Evolutionary conservation across 371 early-diverging fungal genomes (phyloP), one percentile per base, ranked within the genome.

Genomic region (Dentiscutata heterogama): DNA sequence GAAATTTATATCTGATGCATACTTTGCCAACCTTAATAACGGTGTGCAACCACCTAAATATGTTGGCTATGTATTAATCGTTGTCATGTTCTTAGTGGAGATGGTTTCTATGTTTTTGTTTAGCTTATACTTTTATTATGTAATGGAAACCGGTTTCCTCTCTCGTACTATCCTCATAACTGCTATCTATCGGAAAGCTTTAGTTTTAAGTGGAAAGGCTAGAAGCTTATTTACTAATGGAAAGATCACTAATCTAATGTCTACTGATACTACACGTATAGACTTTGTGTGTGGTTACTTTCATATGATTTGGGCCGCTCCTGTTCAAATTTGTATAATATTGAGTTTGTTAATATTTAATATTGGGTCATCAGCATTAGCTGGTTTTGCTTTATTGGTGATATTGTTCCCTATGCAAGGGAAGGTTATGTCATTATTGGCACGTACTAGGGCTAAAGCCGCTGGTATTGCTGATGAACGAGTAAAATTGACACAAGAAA

Each of bases 181-280:
- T 7, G 81, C 86, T 75, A 90, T 93, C 56, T 94, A 92, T 84
- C 87, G 91, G 35, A 94, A 94, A 84, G 80, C 77, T 53, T 31
- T 81, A 11, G 25, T 83, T 5, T 16, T 80, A 67, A 68, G 65
- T 20, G 80, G 64, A n/a, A 83, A 79, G 46, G 83, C 78, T 18
- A 54, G 83, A 72, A 86, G 86, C 39, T 88, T 88, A 58, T 91
- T 89, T 82, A 88, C 89, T 46, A 87, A 89, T 6, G 96, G 96
- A 31, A 89, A 91, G 39, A 86, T 96, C 71, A 91, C 91, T 71
- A 96, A 93, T 85, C 80, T 96, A 72, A 91, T 95, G 80, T 91
- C 95, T 1, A 92, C 95, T 2, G 96, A 96, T 73, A 27, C 91
- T 3, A 87, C 91, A 25, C 82, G 87, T 11, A 72, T 92, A 10